A percentile compares a stretch with the other conserved stretches of the same genome.
These are phyloP conservation scores for Colletotrichum limetticola DNA, from an alignment of 2,329 filamentous ascomycete species.

Conservation along the genomic window DNA sequence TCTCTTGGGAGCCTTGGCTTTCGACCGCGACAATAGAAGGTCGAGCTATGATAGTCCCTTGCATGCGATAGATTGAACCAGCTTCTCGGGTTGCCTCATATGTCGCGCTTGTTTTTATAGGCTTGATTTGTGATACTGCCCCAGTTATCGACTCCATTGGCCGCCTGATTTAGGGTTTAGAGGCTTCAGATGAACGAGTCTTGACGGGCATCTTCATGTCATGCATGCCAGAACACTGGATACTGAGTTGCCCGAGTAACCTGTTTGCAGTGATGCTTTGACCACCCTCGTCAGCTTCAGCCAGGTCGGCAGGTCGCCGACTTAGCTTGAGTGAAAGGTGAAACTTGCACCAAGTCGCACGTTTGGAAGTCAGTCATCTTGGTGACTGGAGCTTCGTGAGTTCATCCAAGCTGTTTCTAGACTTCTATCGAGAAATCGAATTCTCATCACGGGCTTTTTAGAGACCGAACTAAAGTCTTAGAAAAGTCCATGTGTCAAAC, in stretches of 20 bases:
- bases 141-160: not conserved
- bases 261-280: not conserved
- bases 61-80: not conserved
- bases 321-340: not conserved
- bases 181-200: slow-evolving; percentile 24
- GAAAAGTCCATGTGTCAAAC: not conserved
- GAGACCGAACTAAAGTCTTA: not conserved
- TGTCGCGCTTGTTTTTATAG: not conserved
- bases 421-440: not conserved
- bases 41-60: not conserved
- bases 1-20: not conserved
- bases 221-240: not conserved
- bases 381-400: not conserved
- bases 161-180: not conserved
- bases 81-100: not conserved
- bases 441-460: not conserved
- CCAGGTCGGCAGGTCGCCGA: not conserved
- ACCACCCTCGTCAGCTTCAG: not conserved
- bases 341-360: not conserved
- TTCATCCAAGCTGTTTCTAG: not conserved
- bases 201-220: not conserved
- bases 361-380: too few species aligned
- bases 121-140: not conserved
- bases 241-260: not conserved
- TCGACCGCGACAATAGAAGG: not conserved